phyloP scores from a whole-genome alignment of 1,139 yeast species.

The Entelexis paramagnoliae region DNA sequence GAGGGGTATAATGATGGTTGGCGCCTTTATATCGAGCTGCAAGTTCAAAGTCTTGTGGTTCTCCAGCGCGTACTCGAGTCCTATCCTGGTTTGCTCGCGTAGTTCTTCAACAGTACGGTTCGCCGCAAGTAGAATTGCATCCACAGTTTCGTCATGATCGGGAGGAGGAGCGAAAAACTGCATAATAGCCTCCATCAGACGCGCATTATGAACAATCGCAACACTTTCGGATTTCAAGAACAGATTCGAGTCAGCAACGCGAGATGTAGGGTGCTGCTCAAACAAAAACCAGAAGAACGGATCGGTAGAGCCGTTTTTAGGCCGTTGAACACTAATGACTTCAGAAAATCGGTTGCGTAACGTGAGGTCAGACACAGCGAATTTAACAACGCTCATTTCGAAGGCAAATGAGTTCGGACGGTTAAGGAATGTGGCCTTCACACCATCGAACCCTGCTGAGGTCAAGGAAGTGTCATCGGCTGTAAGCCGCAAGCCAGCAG shows the following conservation, averaged over 20 bases:
- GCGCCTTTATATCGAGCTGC: conserved; percentile 84
- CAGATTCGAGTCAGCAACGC: conserved; percentile 67
- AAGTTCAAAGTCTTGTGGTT: conserved; percentile 87
- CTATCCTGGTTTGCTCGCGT: conserved; percentile 80
- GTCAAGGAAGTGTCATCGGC: conserved; percentile 42
- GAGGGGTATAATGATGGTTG: conserved; percentile 78
- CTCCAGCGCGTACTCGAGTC: conserved; percentile 83
- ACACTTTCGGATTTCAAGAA: conserved; percentile 70
- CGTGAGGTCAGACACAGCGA: conserved; percentile 68
- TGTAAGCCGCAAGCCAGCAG: conserved; percentile 65
- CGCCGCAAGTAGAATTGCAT: conserved; percentile 89
- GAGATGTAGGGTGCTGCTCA: conserved; percentile 79
- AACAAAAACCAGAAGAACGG: conserved; percentile 78
- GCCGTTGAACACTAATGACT: conserved; percentile 27
- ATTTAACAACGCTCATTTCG: conserved; percentile 65
- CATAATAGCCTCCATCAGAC: conserved; percentile 63
- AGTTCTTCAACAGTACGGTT: conserved; percentile 90
- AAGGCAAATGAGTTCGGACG: conserved; percentile 70
- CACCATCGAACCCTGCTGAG: conserved; percentile 72
- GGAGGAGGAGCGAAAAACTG: conserved; percentile 79
- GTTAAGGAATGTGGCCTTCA: conserved; percentile 61
- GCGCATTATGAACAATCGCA: conserved; percentile 79
- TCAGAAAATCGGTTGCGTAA: conserved; percentile 62
- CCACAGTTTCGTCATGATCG: conserved; percentile 76
- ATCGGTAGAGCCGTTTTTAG: conserved; percentile 21